phyloP scores from a whole-genome alignment of 176 grass and related monocot species.

The Oryza brachyantha region DNA sequence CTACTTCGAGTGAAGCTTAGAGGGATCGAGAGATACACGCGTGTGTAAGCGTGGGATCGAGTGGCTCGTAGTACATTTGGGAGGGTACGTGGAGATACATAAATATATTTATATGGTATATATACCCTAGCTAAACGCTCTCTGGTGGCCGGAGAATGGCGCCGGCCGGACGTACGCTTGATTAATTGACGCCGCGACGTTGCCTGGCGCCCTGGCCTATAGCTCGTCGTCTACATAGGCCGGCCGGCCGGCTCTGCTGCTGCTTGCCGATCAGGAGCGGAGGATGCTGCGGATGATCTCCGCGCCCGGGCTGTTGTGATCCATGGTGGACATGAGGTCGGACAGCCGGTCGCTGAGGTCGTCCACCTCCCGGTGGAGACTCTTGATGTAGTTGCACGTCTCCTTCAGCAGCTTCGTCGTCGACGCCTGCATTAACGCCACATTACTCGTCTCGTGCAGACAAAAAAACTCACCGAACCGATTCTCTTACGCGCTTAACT shows the following conservation, averaged over 20 bases:
- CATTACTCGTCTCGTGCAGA: neutral
- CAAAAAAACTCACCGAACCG: too few relatives aligned
- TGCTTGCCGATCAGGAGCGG: slow-evolving; percentile 44
- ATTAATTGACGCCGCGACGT: slow-evolving; percentile 8
- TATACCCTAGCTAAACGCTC: slow-evolving; percentile 51
- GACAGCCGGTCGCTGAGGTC: slow-evolving; percentile 92
- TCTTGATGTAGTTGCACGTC: slow-evolving; percentile 96
- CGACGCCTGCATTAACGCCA: slow-evolving; percentile 53
- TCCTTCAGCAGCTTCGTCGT: slow-evolving; percentile 88
- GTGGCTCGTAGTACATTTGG: slow-evolving; percentile 46
- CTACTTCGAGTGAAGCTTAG: slow-evolving; percentile 35
- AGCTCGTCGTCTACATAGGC: neutral
- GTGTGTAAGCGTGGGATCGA: slow-evolving; percentile 1
- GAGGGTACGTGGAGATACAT: slow-evolving; percentile 1
- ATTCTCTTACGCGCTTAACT: neutral
- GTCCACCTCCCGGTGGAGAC: slow-evolving; percentile 86
- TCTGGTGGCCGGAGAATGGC: slow-evolving; percentile 12
- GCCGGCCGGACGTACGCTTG: neutral
- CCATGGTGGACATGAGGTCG: slow-evolving; percentile 76
- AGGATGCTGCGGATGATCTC: slow-evolving; percentile 94
- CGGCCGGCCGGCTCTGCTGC: neutral
- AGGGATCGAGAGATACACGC: slow-evolving; percentile 18
- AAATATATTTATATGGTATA: slow-evolving; percentile 34
- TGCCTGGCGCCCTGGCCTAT: too few relatives aligned
- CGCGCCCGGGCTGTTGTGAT: slow-evolving; percentile 66